Percentiles rank a stretch among this genome's conserved stretches.
Conservation (phyloP, 257 asterid species). For the Solanum virginianum region DNA sequence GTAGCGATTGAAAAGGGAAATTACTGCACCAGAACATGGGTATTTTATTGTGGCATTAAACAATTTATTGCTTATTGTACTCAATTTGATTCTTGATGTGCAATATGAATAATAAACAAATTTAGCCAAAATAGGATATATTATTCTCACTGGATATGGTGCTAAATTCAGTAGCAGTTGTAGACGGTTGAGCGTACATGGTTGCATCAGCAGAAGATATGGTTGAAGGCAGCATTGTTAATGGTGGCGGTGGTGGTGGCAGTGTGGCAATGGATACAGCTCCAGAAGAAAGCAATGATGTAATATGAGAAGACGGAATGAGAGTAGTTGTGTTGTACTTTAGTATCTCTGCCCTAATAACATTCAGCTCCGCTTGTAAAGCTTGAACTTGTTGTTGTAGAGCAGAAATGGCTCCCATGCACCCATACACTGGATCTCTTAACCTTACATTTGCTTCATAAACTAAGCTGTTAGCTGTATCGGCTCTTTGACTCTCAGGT, state of each 20-base stretch:
- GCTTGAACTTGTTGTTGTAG: conserved; percentile 59
- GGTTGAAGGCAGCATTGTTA: not conserved
- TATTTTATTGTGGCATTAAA: not conserved
- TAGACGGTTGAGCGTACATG: conserved; percentile 33
- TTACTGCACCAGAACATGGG: not conserved
- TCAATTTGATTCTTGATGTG: not conserved
- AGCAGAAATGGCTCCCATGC: conserved; percentile 76
- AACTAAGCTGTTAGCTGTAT: conserved; percentile 70
- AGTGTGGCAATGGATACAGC: conserved; percentile 29
- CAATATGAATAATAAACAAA: not conserved
- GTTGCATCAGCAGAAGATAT: conserved; percentile 25
- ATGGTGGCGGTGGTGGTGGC: conserved; percentile 12
- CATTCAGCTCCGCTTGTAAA: conserved; percentile 43
- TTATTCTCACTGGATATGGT: conserved; percentile 27
- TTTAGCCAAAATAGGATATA: conserved; percentile 51
- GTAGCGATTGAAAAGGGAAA: not conserved
- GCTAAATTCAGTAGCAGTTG: conserved; percentile 29
- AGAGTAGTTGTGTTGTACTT: conserved; percentile 24
- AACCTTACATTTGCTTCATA: conserved; percentile 77
- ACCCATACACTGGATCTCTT: conserved; percentile 79
- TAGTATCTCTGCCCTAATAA: conserved; percentile 45
- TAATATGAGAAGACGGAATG: conserved; percentile 20
- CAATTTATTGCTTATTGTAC: conserved; percentile 7
- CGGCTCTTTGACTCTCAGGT: conserved; percentile 66
- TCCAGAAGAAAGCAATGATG: conserved; percentile 32